Evolutionary conservation across 139 green algal species (phyloP).

Genomic region (Auxenochlorella pyrenoidosa): DNA sequence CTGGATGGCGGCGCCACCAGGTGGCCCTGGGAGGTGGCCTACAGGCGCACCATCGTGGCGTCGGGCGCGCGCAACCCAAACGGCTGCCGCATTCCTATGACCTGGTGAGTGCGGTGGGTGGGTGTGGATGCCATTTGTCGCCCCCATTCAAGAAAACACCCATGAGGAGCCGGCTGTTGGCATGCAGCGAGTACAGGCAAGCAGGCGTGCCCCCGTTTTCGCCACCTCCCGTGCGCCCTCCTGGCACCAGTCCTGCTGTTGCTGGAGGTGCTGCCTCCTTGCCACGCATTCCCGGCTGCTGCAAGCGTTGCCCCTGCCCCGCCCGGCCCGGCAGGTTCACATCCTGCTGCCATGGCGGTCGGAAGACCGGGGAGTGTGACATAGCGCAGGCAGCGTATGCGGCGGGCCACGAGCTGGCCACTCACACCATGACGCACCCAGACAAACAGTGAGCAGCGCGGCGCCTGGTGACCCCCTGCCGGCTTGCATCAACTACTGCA

Average conservation of each 20-base stretch:
- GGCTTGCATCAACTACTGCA: too few species aligned
- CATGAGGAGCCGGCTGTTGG: too few species aligned
- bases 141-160: too few species aligned
- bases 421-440: neutral
- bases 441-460: neutral
- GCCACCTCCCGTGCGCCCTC: too few species aligned
- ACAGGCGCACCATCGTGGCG: neutral
- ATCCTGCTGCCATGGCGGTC: neutral
- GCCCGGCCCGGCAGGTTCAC: neutral
- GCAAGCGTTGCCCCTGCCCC: too few species aligned
- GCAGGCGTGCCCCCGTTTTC: too few species aligned
- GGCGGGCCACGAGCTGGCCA: neutral
- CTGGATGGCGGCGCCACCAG: neutral
- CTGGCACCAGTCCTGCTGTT: too few species aligned
- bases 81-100: slow-evolving; percentile 5
- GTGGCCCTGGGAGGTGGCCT: neutral
- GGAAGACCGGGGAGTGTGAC: neutral
- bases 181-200: too few species aligned
- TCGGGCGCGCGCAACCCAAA: neutral
- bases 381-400: neutral
- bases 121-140: too few species aligned
- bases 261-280: too few species aligned
- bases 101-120: neutral
- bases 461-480: too few species aligned
- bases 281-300: too few species aligned